Evolutionary conservation across 257 asterid genomes (phyloP).

Genomic region (Jacaranda copaia): DNA sequence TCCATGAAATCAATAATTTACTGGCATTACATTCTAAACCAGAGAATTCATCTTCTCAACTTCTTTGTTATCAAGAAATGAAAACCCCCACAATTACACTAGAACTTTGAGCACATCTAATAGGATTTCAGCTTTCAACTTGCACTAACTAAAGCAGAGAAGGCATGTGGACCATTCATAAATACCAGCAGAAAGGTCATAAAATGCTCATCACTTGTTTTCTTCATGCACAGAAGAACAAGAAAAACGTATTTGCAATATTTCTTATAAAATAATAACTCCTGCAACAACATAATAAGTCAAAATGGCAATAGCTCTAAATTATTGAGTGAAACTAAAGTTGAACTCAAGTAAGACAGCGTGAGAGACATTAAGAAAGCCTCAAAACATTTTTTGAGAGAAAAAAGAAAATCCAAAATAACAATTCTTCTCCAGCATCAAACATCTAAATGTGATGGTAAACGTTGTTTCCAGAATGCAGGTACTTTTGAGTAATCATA

Average conservation of each 20-base stretch:
- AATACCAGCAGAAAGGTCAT: neutral
- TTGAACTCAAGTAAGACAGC: neutral
- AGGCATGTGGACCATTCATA: conserved; percentile 22
- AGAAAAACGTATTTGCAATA: neutral
- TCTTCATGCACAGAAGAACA: neutral
- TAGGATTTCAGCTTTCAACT: conserved; percentile 12
- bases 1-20: conserved; percentile 2
- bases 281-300: too few species aligned
- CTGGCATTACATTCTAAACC: conserved; percentile 1
- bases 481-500: neutral
- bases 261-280: too few species aligned
- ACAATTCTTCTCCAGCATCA: neutral
- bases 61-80: neutral
- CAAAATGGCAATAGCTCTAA: neutral
- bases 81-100: neutral
- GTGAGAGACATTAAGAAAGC: neutral
- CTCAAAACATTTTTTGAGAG: neutral
- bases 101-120: conserved; percentile 3
- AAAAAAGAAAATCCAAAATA: neutral
- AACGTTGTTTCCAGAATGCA: neutral
- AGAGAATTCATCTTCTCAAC: neutral
- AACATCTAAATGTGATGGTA: neutral
- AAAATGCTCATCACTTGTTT: neutral
- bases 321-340: neutral
- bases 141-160: neutral